Percentiles rank a stretch among this genome's conserved stretches.
Evolutionary conservation across 129 eudicot species (phyloP).

Genomic region (Ambrosia trifida): DNA sequence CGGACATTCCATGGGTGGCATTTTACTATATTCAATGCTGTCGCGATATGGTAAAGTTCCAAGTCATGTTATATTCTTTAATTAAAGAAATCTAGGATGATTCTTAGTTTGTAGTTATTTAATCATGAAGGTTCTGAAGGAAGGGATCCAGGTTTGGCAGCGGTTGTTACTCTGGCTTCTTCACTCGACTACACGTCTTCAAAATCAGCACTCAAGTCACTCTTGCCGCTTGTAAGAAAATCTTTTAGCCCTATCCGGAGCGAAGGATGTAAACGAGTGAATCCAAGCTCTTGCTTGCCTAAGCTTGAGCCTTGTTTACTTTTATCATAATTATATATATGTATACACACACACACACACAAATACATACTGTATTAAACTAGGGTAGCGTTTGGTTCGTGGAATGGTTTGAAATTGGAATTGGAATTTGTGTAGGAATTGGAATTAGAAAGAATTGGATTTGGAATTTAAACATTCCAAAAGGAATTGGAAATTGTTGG

Average conservation of each 20-base stretch:
- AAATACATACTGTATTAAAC: neutral
- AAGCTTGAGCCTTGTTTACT: neutral
- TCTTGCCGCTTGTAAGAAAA: conserved; percentile 84
- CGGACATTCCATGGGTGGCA: conserved; percentile 99
- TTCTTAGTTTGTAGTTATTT: neutral
- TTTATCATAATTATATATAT: neutral
- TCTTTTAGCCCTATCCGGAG: neutral
- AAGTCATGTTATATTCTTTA: neutral
- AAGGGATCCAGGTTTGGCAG: conserved; percentile 70
- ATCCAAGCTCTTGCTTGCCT: neutral
- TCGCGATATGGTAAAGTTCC: conserved; percentile 68
- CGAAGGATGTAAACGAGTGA: neutral
- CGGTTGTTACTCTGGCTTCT: conserved; percentile 88
- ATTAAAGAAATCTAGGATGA: neutral
- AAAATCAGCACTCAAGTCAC: conserved; percentile 76
- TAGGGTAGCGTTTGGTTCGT: too few relatives aligned
- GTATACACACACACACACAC: neutral
- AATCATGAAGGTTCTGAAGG: conserved; percentile 64
- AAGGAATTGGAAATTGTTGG: too few relatives aligned
- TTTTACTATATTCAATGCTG: conserved; percentile 79
- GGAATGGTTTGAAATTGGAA: too few relatives aligned
- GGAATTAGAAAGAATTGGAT: too few relatives aligned
- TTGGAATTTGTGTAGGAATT: too few relatives aligned
- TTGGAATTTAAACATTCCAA: too few relatives aligned
- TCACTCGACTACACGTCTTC: conserved; percentile 89